Evolutionary conservation across 2,329 filamentous ascomycete genomes (phyloP), one percentile per base, ranked within the genome.

Genomic region (Hypoxylon sp.): DNA sequence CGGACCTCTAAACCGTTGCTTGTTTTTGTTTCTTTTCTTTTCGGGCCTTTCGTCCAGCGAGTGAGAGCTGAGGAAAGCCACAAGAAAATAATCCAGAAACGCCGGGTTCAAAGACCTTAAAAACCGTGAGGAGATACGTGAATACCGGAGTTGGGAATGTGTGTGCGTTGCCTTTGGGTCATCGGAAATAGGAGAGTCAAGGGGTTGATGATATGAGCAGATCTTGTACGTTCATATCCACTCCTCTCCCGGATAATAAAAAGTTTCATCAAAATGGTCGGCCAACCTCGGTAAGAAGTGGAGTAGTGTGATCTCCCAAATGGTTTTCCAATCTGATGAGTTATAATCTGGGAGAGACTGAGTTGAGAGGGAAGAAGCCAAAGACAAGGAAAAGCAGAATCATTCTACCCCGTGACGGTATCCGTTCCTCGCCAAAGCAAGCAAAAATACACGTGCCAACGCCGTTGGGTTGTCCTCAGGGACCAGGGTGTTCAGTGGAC

Each of bases 261-360:
- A 72, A 69, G 66, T 74, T 75, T 78, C 78, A 79, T 80, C 79
- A 80, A 77, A 81, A 79, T 76, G 79, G 77, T 80, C 78, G 78
- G 80, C 81, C 82, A 84, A 83, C 81, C 80, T 83, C 78, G 73
- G 60, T 73, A 70, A 83, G 81, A 83, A 84, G 81, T 79, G 82
- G 81, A 83, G 80, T 78, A 72, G 69, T 76, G 72, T 70, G 57
- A 72, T 79, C 81, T 81, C 81, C 81, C 81, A 77, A 80, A 79
- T 79, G 79, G 79, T 80, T 74, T 77, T 79, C 79, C 83, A 85
- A 84, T 85, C 80, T 84, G 82, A 82, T 79, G 80, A 81, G 73
- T 40, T 59, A 59, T 48, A 14, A 63, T 69, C 69, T 71, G 72
- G 68, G 74, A 74, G 77, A 76, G 68, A 55, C 54, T 72, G 75